phyloP scores from a whole-genome alignment of 805 yeast species.

The Schwanniomyces pseudopolymorphus region DNA sequence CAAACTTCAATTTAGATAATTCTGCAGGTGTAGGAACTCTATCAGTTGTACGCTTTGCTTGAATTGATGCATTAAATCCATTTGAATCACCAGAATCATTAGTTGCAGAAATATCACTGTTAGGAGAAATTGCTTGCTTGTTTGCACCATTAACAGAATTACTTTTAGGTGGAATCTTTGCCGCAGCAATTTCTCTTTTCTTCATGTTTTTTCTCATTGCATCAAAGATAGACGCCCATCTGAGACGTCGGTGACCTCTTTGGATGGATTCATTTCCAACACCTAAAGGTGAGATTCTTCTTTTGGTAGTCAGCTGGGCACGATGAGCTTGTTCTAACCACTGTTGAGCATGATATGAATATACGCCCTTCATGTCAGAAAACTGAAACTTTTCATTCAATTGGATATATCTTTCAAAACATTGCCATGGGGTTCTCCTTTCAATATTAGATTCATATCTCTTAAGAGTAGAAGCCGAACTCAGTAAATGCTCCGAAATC shows the following conservation, averaged over 20 bases:
- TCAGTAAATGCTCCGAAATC: conserved; percentile 76
- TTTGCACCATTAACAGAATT: conserved; percentile 2
- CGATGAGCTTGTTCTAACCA: conserved; percentile 93
- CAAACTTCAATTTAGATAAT: conserved; percentile 76
- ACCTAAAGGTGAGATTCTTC: conserved; percentile 88
- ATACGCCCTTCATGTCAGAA: conserved; percentile 82
- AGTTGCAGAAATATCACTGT: conserved; percentile 2
- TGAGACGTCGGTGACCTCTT: conserved; percentile 82
- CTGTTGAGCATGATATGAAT: conserved; percentile 78
- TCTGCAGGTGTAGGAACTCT: conserved; percentile 75
- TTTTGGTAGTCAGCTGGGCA: conserved; percentile 82
- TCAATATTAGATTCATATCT: conserved; percentile 86
- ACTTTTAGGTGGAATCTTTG: conserved; percentile 27
- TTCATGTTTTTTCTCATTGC: conserved; percentile 88
- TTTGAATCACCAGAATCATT: not conserved
- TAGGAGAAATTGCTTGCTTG: conserved; percentile 9
- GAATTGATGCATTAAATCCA: conserved; percentile 27
- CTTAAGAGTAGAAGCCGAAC: conserved; percentile 54
- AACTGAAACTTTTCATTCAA: conserved; percentile 85
- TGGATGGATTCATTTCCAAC: conserved; percentile 92
- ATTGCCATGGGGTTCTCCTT: conserved; percentile 97
- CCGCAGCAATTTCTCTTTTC: conserved; percentile 70
- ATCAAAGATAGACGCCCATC: conserved; percentile 98
- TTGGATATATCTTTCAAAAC: conserved; percentile 94
- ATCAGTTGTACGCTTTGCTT: conserved; percentile 36